Conservation (phyloP, 1,284 basidiomycete species). For the Ceraceosorus guamensis region DNA sequence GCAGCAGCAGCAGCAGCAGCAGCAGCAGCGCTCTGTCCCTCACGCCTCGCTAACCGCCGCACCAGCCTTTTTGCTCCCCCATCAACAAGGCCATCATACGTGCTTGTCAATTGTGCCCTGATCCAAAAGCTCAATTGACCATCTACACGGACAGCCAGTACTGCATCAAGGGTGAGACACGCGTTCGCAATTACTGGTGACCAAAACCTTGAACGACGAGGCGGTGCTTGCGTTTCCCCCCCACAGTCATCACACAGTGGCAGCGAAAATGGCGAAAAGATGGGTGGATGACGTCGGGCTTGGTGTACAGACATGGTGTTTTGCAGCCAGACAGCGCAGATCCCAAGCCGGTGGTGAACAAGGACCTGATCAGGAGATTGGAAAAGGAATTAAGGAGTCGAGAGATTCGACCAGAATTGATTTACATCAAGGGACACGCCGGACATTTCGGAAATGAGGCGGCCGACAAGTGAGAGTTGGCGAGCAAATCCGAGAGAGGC, state of each 20-base stretch:
- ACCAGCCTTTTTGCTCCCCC: too few species aligned
- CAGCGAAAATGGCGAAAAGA: conserved; percentile 58
- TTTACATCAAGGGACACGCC: conserved; percentile 65
- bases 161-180: conserved; percentile 54
- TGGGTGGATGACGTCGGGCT: conserved; percentile 52
- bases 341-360: conserved; percentile 61
- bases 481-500: not conserved
- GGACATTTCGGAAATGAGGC: conserved; percentile 69
- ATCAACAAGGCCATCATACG: conserved; percentile 63
- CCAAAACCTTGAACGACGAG: conserved; percentile 53
- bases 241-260: conserved; percentile 61
- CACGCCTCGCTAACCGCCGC: too few species aligned
- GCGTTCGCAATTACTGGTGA: not conserved
- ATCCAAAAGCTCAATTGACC: conserved; percentile 52
- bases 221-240: not conserved
- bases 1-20: too few species aligned
- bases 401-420: conserved; percentile 48
- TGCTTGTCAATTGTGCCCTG: conserved; percentile 61
- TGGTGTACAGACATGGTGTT: too few species aligned
- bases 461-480: conserved; percentile 55
- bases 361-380: conserved; percentile 59
- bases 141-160: conserved; percentile 73
- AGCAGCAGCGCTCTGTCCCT: too few species aligned
- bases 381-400: conserved; percentile 18
- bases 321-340: conserved; percentile 16